Evolutionary conservation across 495 filamentous ascomycete genomes (phyloP).

Genomic region (Antarctomyces pellizariae): DNA sequence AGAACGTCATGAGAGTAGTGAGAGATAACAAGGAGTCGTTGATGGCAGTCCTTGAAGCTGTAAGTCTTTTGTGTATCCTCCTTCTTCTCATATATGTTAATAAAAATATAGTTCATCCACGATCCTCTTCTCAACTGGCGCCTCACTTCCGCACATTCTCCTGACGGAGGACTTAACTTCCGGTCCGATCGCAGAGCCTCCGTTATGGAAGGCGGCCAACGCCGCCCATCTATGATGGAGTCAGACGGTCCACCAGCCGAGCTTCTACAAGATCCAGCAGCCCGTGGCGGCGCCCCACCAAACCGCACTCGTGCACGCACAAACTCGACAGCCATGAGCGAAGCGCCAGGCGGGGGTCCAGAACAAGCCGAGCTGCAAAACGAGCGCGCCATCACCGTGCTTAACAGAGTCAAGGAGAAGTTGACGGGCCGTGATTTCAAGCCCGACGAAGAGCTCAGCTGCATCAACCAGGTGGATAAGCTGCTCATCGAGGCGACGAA

Average conservation of each 20-base stretch:
- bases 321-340: conserved; percentile 20
- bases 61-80: conserved; percentile 25
- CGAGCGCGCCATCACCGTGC: conserved; percentile 72
- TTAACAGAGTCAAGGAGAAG: conserved; percentile 84
- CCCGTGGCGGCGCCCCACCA: conserved; percentile 22
- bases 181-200: conserved; percentile 42
- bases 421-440: conserved; percentile 54
- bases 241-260: conserved; percentile 28
- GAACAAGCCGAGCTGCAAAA: conserved; percentile 64
- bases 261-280: conserved; percentile 21
- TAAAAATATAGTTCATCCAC: conserved; percentile 58
- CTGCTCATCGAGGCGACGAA: conserved; percentile 86
- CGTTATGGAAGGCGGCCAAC: conserved; percentile 15
- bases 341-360: conserved; percentile 14
- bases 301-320: conserved; percentile 28
- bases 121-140: conserved; percentile 96
- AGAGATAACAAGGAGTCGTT: conserved; percentile 92
- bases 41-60: conserved; percentile 94
- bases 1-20: conserved; percentile 94
- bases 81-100: conserved; percentile 1
- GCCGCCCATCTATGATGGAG: conserved; percentile 51
- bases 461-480: conserved; percentile 82
- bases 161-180: conserved; percentile 50
- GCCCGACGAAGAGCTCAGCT: conserved; percentile 51
- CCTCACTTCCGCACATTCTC: conserved; percentile 65